Percentiles rank a stretch among this genome's conserved stretches.
Evolutionary conservation across 345 rosid genomes (phyloP).

Genomic region (Gossypium longicalyx): DNA sequence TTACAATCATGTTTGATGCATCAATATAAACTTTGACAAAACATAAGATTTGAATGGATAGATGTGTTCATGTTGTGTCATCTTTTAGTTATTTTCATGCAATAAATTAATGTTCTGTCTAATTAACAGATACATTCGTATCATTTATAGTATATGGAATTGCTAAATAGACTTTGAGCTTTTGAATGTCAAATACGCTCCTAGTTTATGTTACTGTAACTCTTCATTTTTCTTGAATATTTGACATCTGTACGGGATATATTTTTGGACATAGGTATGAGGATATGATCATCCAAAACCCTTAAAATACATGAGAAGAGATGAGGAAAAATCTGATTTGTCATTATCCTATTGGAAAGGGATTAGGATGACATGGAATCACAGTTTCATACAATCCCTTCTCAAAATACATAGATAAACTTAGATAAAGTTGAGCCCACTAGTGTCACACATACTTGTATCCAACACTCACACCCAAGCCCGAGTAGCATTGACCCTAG

Average conservation of each 20-base stretch:
- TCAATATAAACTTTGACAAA: too few relatives aligned
- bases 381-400: too few relatives aligned
- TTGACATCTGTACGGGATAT: neutral
- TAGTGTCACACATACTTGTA: neutral
- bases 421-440: neutral
- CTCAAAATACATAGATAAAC: too few relatives aligned
- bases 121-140: too few relatives aligned
- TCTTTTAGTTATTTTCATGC: too few relatives aligned
- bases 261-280: neutral
- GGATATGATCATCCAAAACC: neutral
- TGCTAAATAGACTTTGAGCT: neutral
- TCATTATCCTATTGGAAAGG: too few relatives aligned
- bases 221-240: neutral
- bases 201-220: neutral
- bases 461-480: neutral
- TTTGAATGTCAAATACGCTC: neutral
- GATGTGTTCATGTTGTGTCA: too few relatives aligned
- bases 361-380: too few relatives aligned
- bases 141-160: neutral
- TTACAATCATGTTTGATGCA: too few relatives aligned
- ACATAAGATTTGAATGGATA: too few relatives aligned
- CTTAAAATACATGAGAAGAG: neutral
- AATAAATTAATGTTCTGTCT: too few relatives aligned
- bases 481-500: neutral
- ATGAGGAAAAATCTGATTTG: too few relatives aligned